These are phyloP conservation scores for Phaeosphaeriaceae sp. DNA, from an alignment of 2,329 filamentous ascomycete species.

Conservation along the genomic window DNA sequence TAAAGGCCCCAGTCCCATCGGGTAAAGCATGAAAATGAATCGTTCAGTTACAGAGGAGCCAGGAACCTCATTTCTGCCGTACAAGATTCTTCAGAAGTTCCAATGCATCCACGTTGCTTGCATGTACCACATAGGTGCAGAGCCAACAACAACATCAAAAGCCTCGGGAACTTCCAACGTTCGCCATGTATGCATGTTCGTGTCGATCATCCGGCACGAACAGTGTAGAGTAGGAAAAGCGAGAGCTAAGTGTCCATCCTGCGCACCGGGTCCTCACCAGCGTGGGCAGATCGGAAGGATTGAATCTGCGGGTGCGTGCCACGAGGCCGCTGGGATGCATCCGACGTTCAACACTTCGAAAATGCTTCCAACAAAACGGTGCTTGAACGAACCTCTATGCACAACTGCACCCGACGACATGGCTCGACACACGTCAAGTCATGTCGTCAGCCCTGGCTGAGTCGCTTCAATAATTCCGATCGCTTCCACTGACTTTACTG, in stretches of 20 bases:
- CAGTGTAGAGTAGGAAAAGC: neutral
- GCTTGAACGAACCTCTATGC: neutral
- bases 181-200: neutral
- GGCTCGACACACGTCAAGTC: neutral
- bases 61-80: no score
- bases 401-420: neutral
- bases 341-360: neutral
- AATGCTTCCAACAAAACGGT: neutral
- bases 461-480: neutral
- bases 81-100: no score
- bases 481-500: neutral
- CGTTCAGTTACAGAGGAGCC: no score
- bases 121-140: no score
- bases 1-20: neutral
- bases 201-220: neutral
- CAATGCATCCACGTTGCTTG: no score
- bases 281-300: neutral
- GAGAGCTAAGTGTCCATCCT: neutral
- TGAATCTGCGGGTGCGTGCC: neutral
- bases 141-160: no score
- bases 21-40: no score
- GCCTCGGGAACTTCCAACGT: no score
- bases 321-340: neutral
- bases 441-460: neutral
- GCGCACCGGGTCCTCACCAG: neutral